phyloP scores from a whole-genome alignment of 2,329 filamentous ascomycete species.

The Uncinocarpus reesii region DNA sequence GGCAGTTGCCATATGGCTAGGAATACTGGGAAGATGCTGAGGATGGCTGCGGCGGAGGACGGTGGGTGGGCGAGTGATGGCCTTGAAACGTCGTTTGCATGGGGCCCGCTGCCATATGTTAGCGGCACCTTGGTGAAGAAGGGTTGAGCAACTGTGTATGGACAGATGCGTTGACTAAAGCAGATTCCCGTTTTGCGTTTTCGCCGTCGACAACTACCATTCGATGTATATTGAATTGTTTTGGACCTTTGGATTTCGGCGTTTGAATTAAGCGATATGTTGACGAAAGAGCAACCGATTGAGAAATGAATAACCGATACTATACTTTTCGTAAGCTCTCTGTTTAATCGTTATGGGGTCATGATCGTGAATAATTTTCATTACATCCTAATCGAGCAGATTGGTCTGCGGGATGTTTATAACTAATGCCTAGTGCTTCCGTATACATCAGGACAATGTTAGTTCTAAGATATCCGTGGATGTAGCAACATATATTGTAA shows the following conservation, averaged over 20 bases:
- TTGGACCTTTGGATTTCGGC: not conserved
- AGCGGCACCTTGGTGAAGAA: slow-evolving; percentile 35
- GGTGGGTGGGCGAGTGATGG: slow-evolving; percentile 42
- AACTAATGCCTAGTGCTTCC: too few relatives aligned
- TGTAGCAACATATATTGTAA: not conserved
- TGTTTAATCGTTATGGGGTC: too few relatives aligned
- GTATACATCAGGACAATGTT: too few relatives aligned
- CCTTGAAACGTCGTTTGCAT: slow-evolving; percentile 34
- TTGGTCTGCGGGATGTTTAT: too few relatives aligned
- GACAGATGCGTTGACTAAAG: not conserved
- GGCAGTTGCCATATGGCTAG: slow-evolving; percentile 44
- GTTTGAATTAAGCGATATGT: too few relatives aligned
- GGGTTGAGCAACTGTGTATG: slow-evolving; percentile 5
- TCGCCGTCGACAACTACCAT: not conserved
- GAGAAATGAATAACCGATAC: too few relatives aligned
- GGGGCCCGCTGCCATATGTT: slow-evolving; percentile 33
- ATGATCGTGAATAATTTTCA: too few relatives aligned
- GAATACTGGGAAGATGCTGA: slow-evolving; percentile 39
- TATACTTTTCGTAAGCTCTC: too few relatives aligned
- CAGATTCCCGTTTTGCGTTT: not conserved
- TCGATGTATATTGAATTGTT: not conserved
- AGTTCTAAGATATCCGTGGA: not conserved
- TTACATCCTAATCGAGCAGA: too few relatives aligned
- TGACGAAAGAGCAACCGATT: too few relatives aligned
- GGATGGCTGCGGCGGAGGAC: slow-evolving; percentile 33